phyloP scores from a whole-genome alignment of 495 filamentous ascomycete species.

The Penicillium taxi region DNA sequence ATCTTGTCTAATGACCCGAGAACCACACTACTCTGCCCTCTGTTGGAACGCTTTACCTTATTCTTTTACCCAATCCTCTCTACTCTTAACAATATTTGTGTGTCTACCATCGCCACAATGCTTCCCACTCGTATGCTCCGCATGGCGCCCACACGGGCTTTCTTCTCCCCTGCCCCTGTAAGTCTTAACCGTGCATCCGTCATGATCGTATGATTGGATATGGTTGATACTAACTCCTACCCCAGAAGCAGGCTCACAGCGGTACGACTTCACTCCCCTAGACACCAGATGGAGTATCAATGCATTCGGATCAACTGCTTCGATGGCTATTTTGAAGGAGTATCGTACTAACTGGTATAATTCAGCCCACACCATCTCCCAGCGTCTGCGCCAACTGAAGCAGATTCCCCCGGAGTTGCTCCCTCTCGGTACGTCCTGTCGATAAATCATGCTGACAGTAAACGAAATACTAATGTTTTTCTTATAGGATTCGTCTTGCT shows the following conservation, averaged over 20 bases:
- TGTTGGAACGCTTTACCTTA: conserved; percentile 22
- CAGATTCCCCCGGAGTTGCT: conserved; percentile 89
- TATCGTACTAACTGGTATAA: conserved; percentile 24
- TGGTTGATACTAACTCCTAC: conserved; percentile 29
- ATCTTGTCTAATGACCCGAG: conserved; percentile 36
- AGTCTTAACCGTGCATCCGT: conserved; percentile 28
- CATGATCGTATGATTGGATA: conserved; percentile 20
- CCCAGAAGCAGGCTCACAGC: conserved; percentile 73
- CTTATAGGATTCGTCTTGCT: conserved; percentile 72
- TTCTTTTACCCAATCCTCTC: conserved; percentile 22
- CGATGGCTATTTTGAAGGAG: not conserved
- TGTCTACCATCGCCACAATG: conserved; percentile 46
- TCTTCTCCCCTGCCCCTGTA: conserved; percentile 78
- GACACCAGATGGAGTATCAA: conserved; percentile 10
- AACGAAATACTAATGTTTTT: conserved; percentile 13
- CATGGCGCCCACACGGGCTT: conserved; percentile 51
- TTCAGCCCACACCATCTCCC: conserved; percentile 92
- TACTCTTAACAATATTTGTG: too few relatives aligned
- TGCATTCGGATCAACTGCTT: not conserved
- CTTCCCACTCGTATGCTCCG: conserved; percentile 53
- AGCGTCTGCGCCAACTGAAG: conserved; percentile 80
- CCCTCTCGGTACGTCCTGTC: conserved; percentile 67
- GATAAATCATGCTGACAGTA: not conserved
- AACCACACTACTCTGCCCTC: conserved; percentile 22
- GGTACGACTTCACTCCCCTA: conserved; percentile 48